Evolutionary conservation across 192 early-diverging fungal species (phyloP).

Genomic region (Coemansia sp.): DNA sequence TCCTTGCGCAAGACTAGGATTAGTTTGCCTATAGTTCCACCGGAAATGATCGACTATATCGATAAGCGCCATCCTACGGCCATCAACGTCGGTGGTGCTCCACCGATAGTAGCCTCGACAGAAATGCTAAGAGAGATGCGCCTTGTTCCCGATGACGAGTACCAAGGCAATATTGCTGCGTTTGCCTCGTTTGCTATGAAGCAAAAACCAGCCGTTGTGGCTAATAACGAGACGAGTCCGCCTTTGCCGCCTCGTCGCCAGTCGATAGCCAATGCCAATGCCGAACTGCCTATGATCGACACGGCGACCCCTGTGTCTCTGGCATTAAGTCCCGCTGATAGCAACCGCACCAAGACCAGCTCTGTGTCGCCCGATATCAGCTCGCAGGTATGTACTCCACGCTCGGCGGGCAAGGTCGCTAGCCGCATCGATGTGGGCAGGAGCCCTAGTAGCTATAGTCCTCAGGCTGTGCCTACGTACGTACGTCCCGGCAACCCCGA

Average conservation of each 20-base stretch:
- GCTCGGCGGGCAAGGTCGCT: slow-evolving; percentile 27
- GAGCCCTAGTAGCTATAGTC: slow-evolving; percentile 1
- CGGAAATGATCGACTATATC: slow-evolving; percentile 50
- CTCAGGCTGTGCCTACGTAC: background rate
- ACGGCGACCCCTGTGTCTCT: background rate
- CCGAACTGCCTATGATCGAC: background rate
- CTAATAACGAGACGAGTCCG: background rate
- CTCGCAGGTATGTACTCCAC: slow-evolving; percentile 12
- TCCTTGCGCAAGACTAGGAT: slow-evolving; percentile 30
- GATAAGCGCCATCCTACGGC: slow-evolving; percentile 48
- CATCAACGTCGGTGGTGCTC: slow-evolving; percentile 21
- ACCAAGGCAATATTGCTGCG: slow-evolving; percentile 30
- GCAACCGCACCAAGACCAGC: background rate
- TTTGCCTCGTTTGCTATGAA: slow-evolving; percentile 26
- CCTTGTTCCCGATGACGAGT: slow-evolving; percentile 17
- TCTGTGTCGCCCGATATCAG: background rate
- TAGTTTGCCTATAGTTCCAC: slow-evolving; percentile 52
- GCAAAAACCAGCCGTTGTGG: background rate
- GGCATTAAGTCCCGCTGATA: background rate
- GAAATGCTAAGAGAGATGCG: slow-evolving; percentile 35
- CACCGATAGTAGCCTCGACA: slow-evolving; percentile 41
- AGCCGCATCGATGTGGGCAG: slow-evolving; percentile 9
- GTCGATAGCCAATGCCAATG: background rate
- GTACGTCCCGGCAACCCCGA: background rate
- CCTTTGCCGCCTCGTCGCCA: slow-evolving; percentile 5